A percentile compares a stretch with the other conserved stretches of the same genome.
Evolutionary conservation across 1,284 basidiomycete species (phyloP).

Genomic region (Singerocomus inundabilis): DNA sequence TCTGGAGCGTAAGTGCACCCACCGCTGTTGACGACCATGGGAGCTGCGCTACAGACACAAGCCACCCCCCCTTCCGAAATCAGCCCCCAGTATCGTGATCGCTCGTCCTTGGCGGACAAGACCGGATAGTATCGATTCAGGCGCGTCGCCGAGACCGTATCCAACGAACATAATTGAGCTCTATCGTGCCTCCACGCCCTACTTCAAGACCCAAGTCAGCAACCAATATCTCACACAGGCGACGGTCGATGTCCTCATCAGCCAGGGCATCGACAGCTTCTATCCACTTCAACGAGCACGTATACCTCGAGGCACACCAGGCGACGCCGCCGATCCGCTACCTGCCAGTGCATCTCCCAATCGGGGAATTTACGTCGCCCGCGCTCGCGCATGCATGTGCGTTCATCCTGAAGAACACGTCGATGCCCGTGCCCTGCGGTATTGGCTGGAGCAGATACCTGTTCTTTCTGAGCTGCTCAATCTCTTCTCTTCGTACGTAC

Average conservation of each 20-base stretch:
- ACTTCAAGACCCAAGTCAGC: slow-evolving; percentile 3
- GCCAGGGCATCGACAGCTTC: slow-evolving; percentile 12
- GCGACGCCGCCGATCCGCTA: slow-evolving; percentile 8
- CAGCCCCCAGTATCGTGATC: too few relatives aligned
- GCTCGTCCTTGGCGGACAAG: slow-evolving; percentile 6
- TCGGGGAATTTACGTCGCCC: slow-evolving; percentile 13
- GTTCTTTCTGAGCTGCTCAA: slow-evolving; percentile 7
- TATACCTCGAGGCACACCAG: too few relatives aligned
- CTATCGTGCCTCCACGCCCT: slow-evolving; percentile 16
- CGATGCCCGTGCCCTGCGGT: slow-evolving; percentile 13
- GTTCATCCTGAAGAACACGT: slow-evolving; percentile 12
- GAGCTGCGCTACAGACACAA: too few relatives aligned
- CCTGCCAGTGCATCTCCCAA: slow-evolving; percentile 15
- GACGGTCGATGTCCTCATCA: slow-evolving; percentile 14
- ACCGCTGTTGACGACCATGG: too few relatives aligned
- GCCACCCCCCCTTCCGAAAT: too few relatives aligned
- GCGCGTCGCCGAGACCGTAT: slow-evolving; percentile 9
- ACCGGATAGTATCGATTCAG: slow-evolving; percentile 14
- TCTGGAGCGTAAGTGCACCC: too few relatives aligned
- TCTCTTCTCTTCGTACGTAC: slow-evolving; percentile 11
- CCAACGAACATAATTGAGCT: slow-evolving; percentile 12
- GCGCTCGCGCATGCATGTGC: slow-evolving; percentile 10
- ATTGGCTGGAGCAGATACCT: slow-evolving; percentile 14
- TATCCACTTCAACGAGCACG: slow-evolving; percentile 12
- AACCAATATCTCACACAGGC: slow-evolving; percentile 10